phyloP scores from a whole-genome alignment of 345 rosid genomes.

The Murraya paniculata region DNA sequence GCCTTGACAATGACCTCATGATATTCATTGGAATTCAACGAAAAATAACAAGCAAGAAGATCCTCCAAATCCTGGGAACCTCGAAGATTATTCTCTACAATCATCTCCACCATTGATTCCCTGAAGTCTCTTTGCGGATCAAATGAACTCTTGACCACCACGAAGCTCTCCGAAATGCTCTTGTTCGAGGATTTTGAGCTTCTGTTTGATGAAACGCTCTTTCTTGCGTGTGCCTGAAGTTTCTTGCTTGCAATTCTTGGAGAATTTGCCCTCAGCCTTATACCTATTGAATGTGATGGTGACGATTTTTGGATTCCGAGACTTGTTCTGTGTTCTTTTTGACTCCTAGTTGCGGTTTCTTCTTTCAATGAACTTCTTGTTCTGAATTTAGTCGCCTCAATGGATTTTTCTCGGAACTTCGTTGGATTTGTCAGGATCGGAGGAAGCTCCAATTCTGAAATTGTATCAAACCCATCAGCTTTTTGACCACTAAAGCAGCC shows the following conservation, averaged over 20 bases:
- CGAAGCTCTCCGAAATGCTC: constrained; percentile 40
- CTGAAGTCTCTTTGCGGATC: constrained; percentile 83
- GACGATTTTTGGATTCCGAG: constrained; percentile 23
- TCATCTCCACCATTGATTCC: constrained; percentile 92
- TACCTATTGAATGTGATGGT: constrained; percentile 24
- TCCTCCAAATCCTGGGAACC: constrained; percentile 67
- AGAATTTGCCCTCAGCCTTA: constrained; percentile 52
- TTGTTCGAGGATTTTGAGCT: constrained; percentile 22
- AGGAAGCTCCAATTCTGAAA: constrained; percentile 34
- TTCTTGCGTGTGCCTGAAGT: constrained; percentile 28
- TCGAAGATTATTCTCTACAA: constrained; percentile 63
- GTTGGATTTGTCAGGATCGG: constrained; percentile 39
- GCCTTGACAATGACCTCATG: constrained; percentile 67
- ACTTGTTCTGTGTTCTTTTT: constrained; percentile 20
- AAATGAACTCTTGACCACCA: constrained; percentile 57
- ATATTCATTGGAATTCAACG: constrained; percentile 61
- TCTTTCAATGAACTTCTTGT: not conserved
- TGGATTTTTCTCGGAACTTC: constrained; percentile 3
- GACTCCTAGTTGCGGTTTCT: not conserved
- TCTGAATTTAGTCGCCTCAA: constrained; percentile 4
- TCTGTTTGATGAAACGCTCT: constrained; percentile 24
- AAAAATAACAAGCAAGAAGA: constrained; percentile 80
- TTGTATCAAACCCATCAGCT: constrained; percentile 16
- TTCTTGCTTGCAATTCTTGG: constrained; percentile 50
- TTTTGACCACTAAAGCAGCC: constrained; percentile 11